These are phyloP conservation scores for Xylaria telfairii DNA, from an alignment of 495 filamentous ascomycete genomes.

Conservation along the genomic window DNA sequence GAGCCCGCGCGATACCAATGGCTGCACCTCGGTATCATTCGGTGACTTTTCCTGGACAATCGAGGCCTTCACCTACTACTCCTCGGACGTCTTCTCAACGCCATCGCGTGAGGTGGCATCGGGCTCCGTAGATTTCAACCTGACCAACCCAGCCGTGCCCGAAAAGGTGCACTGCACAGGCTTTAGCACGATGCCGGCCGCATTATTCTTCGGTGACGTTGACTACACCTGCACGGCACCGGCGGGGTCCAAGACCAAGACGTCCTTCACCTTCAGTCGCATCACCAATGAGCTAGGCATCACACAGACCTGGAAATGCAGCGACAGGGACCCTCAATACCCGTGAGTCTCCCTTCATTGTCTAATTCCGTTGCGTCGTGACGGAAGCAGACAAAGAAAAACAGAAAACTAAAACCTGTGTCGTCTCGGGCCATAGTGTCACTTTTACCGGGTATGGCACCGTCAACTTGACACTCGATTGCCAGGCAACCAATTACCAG, in stretches of 20 bases:
- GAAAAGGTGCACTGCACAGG: conserved; percentile 43
- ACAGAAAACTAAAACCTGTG: conserved; percentile 12
- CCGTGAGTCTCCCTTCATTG: conserved; percentile 38
- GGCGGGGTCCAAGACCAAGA: conserved; percentile 26
- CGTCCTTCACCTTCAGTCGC: conserved; percentile 34
- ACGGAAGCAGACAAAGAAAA: not conserved
- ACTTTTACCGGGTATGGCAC: conserved; percentile 45
- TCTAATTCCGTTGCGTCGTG: not conserved
- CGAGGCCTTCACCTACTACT: conserved; percentile 45
- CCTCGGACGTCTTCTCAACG: conserved; percentile 49
- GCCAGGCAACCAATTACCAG: conserved; percentile 39
- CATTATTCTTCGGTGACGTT: conserved; percentile 53
- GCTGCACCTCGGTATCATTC: conserved; percentile 41
- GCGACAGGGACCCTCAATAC: conserved; percentile 41
- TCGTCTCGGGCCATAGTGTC: conserved; percentile 28
- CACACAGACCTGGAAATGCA: conserved; percentile 52
- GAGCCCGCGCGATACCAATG: conserved; percentile 18
- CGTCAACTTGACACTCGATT: conserved; percentile 40
- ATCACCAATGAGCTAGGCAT: conserved; percentile 38
- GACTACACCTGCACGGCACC: conserved; percentile 45
- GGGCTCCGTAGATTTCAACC: conserved; percentile 51
- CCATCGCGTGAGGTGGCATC: conserved; percentile 53
- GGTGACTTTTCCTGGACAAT: conserved; percentile 43
- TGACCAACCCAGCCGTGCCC: conserved; percentile 48
- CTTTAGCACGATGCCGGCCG: conserved; percentile 43